Evolutionary conservation across 495 filamentous ascomycete species (phyloP).

Genomic region (Talaromyces liani): DNA sequence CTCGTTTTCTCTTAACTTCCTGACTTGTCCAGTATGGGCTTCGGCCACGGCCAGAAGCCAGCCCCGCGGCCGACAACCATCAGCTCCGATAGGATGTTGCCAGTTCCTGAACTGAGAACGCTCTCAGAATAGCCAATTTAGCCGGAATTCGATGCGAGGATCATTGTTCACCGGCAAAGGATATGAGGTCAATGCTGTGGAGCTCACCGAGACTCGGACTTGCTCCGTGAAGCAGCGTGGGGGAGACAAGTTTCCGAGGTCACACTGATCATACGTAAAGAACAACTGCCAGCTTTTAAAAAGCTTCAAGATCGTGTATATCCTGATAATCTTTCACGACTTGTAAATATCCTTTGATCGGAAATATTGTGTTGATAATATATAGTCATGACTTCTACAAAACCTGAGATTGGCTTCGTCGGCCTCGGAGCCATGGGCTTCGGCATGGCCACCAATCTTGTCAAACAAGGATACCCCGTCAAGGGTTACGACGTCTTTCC

Average conservation of each 20-base stretch:
- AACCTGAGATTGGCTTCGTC: conserved; percentile 62
- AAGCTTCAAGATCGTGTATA: not conserved
- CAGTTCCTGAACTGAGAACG: not conserved
- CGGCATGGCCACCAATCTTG: conserved; percentile 74
- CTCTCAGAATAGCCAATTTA: not conserved
- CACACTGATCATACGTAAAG: not conserved
- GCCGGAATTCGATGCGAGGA: not conserved
- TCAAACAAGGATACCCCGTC: conserved; percentile 60
- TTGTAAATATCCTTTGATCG: not conserved
- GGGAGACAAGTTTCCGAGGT: not conserved
- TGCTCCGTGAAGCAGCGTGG: conserved; percentile 1
- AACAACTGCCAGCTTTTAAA: not conserved
- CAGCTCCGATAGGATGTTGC: not conserved
- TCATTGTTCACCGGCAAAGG: not conserved
- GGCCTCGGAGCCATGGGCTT: conserved; percentile 88
- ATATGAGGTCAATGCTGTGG: not conserved
- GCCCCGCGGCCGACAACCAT: not conserved
- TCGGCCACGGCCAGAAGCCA: not conserved
- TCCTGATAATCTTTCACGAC: not conserved
- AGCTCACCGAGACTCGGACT: not conserved
- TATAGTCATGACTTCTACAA: conserved; percentile 9
- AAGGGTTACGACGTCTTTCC: conserved; percentile 71
- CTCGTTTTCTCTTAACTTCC: not conserved
- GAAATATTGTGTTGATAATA: not conserved
- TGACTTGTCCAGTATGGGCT: not conserved